Conservation (phyloP, 805 yeast genomes). For the Kuraishia ogatae region DNA sequence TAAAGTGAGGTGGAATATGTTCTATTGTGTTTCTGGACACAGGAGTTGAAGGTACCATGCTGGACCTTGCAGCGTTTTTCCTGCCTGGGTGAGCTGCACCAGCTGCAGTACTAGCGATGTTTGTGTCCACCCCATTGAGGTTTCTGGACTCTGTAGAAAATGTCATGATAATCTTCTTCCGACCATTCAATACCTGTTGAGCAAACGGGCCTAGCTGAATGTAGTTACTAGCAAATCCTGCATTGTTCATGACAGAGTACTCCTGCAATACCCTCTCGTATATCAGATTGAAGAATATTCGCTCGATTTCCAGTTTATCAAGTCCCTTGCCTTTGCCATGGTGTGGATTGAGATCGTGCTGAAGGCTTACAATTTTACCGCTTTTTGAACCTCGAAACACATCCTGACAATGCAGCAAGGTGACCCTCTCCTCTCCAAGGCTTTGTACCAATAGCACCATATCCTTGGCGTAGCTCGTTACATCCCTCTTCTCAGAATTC, state of each 20-base stretch:
- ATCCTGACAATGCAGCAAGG: constrained; percentile 76
- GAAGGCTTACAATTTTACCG: constrained; percentile 51
- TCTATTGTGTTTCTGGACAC: background rate
- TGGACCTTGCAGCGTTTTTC: background rate
- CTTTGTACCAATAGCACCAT: constrained; percentile 51
- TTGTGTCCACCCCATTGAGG: constrained; percentile 1
- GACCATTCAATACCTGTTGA: constrained; percentile 32
- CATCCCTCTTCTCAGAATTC: constrained; percentile 48
- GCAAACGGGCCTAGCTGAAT: constrained; percentile 57
- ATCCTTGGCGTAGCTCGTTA: constrained; percentile 52
- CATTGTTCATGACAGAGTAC: constrained; percentile 58
- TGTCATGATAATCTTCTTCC: constrained; percentile 38
- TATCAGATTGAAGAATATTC: constrained; percentile 73
- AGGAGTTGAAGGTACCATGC: background rate
- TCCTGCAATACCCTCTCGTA: constrained; percentile 61
- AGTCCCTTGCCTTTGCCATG: constrained; percentile 66
- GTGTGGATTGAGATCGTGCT: constrained; percentile 48
- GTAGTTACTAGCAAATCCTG: constrained; percentile 80
- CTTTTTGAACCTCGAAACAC: constrained; percentile 65
- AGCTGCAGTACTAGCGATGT: constrained; percentile 10
- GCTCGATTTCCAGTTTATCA: constrained; percentile 64
- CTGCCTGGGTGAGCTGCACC: constrained; percentile 1
- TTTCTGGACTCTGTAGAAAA: constrained; percentile 25
- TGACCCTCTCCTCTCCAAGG: constrained; percentile 53
- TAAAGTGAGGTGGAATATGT: background rate